These are phyloP conservation scores for Naematelia encephala DNA, from an alignment of 768 basidiomycete genomes.

Conservation along the genomic window DNA sequence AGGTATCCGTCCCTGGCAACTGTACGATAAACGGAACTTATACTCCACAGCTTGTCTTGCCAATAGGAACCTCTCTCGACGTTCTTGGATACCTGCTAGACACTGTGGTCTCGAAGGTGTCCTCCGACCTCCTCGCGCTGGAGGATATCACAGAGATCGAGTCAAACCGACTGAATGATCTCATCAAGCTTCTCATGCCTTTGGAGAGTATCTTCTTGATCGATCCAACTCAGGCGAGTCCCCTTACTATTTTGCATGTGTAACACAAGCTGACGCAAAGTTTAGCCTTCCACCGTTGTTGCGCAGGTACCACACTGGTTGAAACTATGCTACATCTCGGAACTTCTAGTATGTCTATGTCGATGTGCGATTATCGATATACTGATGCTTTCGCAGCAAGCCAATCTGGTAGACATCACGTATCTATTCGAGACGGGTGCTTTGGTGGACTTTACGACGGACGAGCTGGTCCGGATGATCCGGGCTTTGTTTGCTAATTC, in stretches of 20 bases:
- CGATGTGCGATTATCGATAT: not conserved
- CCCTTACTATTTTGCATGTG: not conserved
- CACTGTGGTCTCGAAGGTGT: slow-evolving; percentile 63
- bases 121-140: slow-evolving; percentile 69
- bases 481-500: slow-evolving; percentile 86
- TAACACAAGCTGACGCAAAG: not conserved
- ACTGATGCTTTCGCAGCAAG: slow-evolving; percentile 60
- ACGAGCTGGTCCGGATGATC: slow-evolving; percentile 77
- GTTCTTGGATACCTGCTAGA: slow-evolving; percentile 71
- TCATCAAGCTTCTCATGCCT: slow-evolving; percentile 72
- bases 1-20: slow-evolving; percentile 18
- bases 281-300: slow-evolving; percentile 68
- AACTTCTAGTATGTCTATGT: slow-evolving; percentile 69
- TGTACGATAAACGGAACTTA: slow-evolving; percentile 3
- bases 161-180: slow-evolving; percentile 74
- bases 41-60: slow-evolving; percentile 60
- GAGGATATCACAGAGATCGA: slow-evolving; percentile 85
- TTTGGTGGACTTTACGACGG: slow-evolving; percentile 80
- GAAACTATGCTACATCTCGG: slow-evolving; percentile 89
- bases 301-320: slow-evolving; percentile 90
- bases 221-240: slow-evolving; percentile 1
- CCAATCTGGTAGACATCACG: slow-evolving; percentile 83
- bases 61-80: slow-evolving; percentile 68
- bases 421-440: slow-evolving; percentile 89
- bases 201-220: slow-evolving; percentile 70